Evolutionary conservation across 2,329 filamentous ascomycete genomes (phyloP).

Genomic region (Coniella lustricola): DNA sequence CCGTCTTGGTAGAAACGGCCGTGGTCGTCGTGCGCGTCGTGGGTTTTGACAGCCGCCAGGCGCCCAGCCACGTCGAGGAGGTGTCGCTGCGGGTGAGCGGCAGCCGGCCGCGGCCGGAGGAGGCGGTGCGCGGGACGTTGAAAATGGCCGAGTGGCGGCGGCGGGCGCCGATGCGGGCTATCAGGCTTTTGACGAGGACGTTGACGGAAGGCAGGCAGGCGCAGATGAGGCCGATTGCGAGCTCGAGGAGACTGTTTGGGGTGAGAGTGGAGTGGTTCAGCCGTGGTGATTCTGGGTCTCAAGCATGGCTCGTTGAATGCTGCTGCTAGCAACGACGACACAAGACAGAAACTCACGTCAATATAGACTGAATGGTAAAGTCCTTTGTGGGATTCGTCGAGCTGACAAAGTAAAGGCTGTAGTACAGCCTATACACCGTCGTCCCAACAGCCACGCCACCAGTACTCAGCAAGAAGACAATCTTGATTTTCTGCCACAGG

Average conservation of each 20-base stretch:
- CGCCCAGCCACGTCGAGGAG: not conserved
- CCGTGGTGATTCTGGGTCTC: too few relatives aligned
- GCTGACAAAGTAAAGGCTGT: slow-evolving; percentile 19
- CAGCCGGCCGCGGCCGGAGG: not conserved
- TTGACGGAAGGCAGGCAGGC: slow-evolving; percentile 23
- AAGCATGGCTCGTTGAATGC: not conserved
- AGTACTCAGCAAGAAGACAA: slow-evolving; percentile 24
- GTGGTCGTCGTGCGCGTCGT: too few relatives aligned
- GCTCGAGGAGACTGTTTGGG: slow-evolving; percentile 19
- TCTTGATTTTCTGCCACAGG: slow-evolving; percentile 26
- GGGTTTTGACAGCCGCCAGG: not conserved
- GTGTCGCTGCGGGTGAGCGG: too few relatives aligned
- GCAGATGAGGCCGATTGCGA: slow-evolving; percentile 23
- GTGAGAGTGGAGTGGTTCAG: too few relatives aligned
- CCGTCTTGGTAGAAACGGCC: too few relatives aligned
- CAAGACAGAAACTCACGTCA: not conserved
- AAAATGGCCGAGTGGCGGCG: too few relatives aligned
- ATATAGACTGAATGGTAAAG: slow-evolving; percentile 17
- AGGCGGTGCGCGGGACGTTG: not conserved
- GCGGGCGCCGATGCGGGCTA: not conserved
- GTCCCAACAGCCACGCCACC: slow-evolving; percentile 22
- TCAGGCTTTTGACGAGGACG: not conserved
- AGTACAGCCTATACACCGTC: slow-evolving; percentile 24
- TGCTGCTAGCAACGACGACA: not conserved
- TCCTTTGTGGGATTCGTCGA: slow-evolving; percentile 21